These are phyloP conservation scores for Blastobotrys americana DNA, from an alignment of 805 yeast species.

Conservation along the genomic window DNA sequence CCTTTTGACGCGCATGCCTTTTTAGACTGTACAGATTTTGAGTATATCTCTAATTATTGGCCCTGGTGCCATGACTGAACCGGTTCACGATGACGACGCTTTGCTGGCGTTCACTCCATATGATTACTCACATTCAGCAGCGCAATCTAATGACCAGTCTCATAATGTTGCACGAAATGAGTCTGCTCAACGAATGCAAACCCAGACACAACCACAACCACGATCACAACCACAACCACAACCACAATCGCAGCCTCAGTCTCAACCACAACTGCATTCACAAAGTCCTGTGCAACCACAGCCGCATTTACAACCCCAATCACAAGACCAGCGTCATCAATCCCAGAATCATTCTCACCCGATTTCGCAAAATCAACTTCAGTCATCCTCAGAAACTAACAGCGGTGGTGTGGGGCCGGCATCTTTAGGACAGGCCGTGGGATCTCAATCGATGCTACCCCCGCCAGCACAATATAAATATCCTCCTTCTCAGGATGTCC, in stretches of 20 bases:
- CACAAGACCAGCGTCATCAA: neutral
- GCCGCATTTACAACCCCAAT: slow-evolving; percentile 4
- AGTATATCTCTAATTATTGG: neutral
- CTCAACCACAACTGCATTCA: slow-evolving; percentile 3
- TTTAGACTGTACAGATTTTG: neutral
- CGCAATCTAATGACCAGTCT: neutral
- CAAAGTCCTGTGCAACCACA: neutral
- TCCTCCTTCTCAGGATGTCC: neutral
- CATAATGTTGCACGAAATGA: neutral
- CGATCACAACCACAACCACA: slow-evolving; percentile 2
- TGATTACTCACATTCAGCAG: neutral
- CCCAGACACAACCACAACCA: neutral
- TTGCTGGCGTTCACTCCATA: slow-evolving; percentile 7
- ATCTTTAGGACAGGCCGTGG: no score
- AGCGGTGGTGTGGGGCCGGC: no score
- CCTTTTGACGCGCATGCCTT: no score
- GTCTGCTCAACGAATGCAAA: slow-evolving; percentile 2
- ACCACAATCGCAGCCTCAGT: slow-evolving; percentile 6
- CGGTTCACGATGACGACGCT: slow-evolving; percentile 10
- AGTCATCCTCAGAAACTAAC: no score
- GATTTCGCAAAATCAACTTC: no score
- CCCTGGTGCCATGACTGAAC: slow-evolving; percentile 6
- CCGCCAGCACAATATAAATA: neutral
- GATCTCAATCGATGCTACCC: neutral
- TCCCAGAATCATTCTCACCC: slow-evolving; percentile 2